Evolutionary conservation across 805 yeast species (phyloP).

Genomic region (Komagataella populi): DNA sequence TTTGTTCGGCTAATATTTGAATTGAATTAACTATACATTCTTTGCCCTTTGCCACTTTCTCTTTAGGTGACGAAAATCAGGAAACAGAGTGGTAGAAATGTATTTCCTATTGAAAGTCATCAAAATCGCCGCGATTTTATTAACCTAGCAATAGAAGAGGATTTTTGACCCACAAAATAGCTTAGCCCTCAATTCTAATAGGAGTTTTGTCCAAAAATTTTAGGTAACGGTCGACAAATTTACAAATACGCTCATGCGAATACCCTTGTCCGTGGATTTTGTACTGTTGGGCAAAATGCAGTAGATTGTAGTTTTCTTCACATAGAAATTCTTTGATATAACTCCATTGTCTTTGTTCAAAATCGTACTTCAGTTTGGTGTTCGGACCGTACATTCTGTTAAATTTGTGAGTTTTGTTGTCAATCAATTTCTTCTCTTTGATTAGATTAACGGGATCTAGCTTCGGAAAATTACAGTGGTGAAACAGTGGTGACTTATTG

Average conservation of each 20-base stretch:
- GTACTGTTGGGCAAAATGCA: neutral
- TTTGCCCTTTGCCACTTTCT: neutral
- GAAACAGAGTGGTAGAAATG: neutral
- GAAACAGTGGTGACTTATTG: constrained; percentile 6
- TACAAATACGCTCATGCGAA: neutral
- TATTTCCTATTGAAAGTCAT: neutral
- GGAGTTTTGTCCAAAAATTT: neutral
- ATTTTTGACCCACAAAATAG: neutral
- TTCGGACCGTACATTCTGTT: neutral
- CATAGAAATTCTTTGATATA: constrained; percentile 15
- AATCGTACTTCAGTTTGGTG: constrained; percentile 12
- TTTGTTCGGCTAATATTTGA: no score
- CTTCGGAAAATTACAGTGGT: constrained; percentile 36
- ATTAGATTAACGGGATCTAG: constrained; percentile 29
- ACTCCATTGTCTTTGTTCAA: constrained; percentile 15
- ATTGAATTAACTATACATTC: neutral
- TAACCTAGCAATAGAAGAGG: neutral
- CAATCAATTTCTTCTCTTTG: constrained; percentile 7
- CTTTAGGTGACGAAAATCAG: no score
- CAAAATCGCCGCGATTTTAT: neutral
- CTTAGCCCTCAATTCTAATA: neutral
- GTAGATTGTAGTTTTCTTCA: constrained; percentile 1
- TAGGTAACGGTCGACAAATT: neutral
- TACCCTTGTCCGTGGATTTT: neutral
- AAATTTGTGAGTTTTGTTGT: neutral